These are phyloP conservation scores for Cylindricascospora bacillispora DNA, from an alignment of 1,139 yeast genomes.

Conservation along the genomic window DNA sequence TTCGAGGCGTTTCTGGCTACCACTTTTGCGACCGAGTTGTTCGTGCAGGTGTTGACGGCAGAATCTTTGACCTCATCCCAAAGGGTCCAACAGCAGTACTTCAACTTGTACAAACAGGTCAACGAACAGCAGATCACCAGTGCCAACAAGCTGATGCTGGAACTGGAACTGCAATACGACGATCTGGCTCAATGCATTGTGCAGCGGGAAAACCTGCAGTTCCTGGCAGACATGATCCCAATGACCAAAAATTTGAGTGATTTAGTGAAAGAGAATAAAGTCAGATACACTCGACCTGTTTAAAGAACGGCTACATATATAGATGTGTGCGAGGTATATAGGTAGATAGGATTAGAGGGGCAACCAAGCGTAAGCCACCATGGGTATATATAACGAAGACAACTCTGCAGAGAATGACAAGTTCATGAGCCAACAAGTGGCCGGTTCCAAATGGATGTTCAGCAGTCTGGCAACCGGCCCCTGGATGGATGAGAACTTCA, in stretches of 20 bases:
- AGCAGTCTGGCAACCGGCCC: slow-evolving; percentile 1
- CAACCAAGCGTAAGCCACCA: no score
- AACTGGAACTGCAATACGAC: slow-evolving; percentile 31
- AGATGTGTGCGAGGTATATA: no score
- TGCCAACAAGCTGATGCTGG: slow-evolving; percentile 9
- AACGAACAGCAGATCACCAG: slow-evolving; percentile 3
- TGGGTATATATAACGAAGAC: no score
- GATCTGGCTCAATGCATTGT: slow-evolving; percentile 68
- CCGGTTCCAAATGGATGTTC: no score
- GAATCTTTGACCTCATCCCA: slow-evolving; percentile 40
- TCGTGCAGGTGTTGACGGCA: slow-evolving; percentile 66
- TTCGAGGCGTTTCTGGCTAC: slow-evolving; percentile 72
- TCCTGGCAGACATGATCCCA: slow-evolving; percentile 57
- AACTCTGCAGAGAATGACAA: no score
- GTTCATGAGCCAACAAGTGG: no score
- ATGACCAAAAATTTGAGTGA: slow-evolving; percentile 37
- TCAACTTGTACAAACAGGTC: slow-evolving; percentile 6
- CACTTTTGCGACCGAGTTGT: slow-evolving; percentile 79
- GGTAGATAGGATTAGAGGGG: no score
- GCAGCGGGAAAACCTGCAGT: slow-evolving; percentile 52
- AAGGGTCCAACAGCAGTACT: slow-evolving; percentile 8
- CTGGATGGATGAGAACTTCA: slow-evolving; percentile 5
- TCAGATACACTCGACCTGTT: slow-evolving; percentile 32
- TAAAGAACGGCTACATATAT: no score
- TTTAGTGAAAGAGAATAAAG: slow-evolving; percentile 31